Base-by-base conservation (phyloP, 2,329 filamentous ascomycete species). In the Talaromyces sp. region DNA sequence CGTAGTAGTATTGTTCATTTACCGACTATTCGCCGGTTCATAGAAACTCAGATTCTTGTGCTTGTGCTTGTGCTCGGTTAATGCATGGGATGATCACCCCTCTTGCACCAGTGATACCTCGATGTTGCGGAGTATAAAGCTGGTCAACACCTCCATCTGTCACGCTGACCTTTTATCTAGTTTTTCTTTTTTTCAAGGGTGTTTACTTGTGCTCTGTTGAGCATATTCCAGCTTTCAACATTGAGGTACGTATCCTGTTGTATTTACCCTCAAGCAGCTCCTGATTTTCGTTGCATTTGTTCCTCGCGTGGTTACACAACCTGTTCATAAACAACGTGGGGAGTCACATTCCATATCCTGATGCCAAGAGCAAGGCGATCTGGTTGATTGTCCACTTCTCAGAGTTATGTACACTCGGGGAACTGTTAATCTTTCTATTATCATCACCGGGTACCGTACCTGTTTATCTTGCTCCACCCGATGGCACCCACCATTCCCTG, bases 321-420 rank as follows among this genome's bases (percentile, higher is more conserved):
- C 25, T 17, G 19, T 62, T 53, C 34, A n/a, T 51, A 47, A 53
- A 62, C 15, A 62, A 62, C 60, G 60, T 62, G 60, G 60, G 25
- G 10, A 53, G 47, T 62, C 31, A 53, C 45, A 62, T 62, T 62
- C 47, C 47, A 62, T n/a, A 36, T 38, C 22, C 19, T 27, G 60
- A 40, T 40, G 60, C 60, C 59, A 61, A 40, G 59, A 27, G 43
- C 40, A 61, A 29, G 27, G 19, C 11, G n/a, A 56, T 56, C 31
- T 56, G 11, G n/a, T 17, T 34, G n/a, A 56, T 36, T 22, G 29
- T 25, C n/a, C 31, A 56, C 29, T 54, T 17, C 10, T 54, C 10
- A 34, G n/a, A 54, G 51, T 19, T 19, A 22, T 34, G n/a, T 19
- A 7, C 49, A 51, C 13, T 1, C 5, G 27, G 27, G 7, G 6